Percentiles rank a stretch among this genome's conserved stretches.
Evolutionary conservation across 1,284 basidiomycete species (phyloP).

Genomic region (Trichosporon asahii): DNA sequence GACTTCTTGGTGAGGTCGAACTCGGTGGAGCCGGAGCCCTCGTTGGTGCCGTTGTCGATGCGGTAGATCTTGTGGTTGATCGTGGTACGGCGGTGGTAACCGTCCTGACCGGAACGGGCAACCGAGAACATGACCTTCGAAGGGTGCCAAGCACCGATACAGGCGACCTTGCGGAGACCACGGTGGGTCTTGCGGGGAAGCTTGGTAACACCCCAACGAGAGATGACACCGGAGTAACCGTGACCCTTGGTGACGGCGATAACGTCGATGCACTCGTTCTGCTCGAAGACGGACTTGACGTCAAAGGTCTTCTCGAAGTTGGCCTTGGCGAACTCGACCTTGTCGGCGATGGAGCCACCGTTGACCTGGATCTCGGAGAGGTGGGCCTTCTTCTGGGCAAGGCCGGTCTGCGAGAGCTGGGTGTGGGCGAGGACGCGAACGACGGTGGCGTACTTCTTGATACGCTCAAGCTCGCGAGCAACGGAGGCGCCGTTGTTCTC

Average conservation of each 20-base stretch:
- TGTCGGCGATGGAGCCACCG: slow-evolving; percentile 94
- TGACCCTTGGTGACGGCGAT: slow-evolving; percentile 99
- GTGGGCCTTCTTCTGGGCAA: slow-evolving; percentile 99
- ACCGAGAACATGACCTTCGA: slow-evolving; percentile 99
- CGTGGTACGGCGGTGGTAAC: slow-evolving; percentile 98
- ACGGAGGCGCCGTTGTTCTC: slow-evolving; percentile 91
- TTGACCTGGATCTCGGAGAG: slow-evolving; percentile 99
- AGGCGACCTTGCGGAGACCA: slow-evolving; percentile 98
- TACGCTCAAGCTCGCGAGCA: slow-evolving; percentile 95
- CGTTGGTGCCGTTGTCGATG: slow-evolving; percentile 76
- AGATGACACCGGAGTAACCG: slow-evolving; percentile 99
- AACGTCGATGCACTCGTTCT: slow-evolving; percentile 94
- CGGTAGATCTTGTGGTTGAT: slow-evolving; percentile 85
- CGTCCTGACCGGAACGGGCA: slow-evolving; percentile 99
- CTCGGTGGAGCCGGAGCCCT: slow-evolving; percentile 86
- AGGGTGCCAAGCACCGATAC: slow-evolving; percentile 99
- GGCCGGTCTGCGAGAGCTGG: slow-evolving; percentile 95
- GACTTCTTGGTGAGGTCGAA: slow-evolving; percentile 88
- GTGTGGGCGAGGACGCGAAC: slow-evolving; percentile 99
- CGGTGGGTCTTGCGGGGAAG: slow-evolving; percentile 98
- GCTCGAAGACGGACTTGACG: slow-evolving; percentile 82
- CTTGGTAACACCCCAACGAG: slow-evolving; percentile 98
- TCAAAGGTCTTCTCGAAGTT: slow-evolving; percentile 98
- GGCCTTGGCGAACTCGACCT: slow-evolving; percentile 92
- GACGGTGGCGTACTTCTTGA: slow-evolving; percentile 99